Evolutionary conservation across 768 basidiomycete genomes (phyloP).

Genomic region (Suillus ampliporus): DNA sequence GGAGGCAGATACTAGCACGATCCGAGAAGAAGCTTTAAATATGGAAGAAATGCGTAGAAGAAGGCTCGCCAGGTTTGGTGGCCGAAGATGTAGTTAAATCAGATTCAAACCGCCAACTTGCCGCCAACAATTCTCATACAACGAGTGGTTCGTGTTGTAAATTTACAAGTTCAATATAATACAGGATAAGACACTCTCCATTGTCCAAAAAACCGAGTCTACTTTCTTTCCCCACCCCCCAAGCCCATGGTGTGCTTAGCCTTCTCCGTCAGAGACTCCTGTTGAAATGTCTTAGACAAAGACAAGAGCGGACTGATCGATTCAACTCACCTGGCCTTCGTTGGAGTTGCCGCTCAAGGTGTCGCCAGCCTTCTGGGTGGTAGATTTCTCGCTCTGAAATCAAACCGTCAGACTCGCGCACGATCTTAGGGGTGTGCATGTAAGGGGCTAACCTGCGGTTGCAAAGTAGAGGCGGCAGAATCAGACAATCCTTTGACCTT

Average conservation of each 20-base stretch:
- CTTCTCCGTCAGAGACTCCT: conserved; percentile 22
- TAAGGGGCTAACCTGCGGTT: conserved; percentile 48
- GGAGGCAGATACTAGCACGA: conserved; percentile 41
- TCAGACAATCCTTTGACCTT: conserved; percentile 52
- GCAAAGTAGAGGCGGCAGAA: conserved; percentile 50
- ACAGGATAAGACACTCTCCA: background rate
- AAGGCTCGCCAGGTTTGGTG: conserved; percentile 68
- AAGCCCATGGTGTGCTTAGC: conserved; percentile 19
- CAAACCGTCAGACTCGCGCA: background rate
- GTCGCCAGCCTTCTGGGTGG: conserved; percentile 55
- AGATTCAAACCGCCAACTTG: background rate
- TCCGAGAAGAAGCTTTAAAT: conserved; percentile 45
- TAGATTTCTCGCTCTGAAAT: conserved; percentile 57
- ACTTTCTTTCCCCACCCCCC: conserved; percentile 12
- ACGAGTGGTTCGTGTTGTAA: background rate
- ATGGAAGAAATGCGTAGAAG: conserved; percentile 72
- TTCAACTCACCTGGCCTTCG: conserved; percentile 43
- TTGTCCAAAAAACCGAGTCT: background rate
- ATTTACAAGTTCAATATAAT: background rate
- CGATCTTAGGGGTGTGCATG: no score
- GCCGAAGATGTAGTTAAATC: conserved; percentile 30
- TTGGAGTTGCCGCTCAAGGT: conserved; percentile 53
- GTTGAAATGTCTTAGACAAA: background rate
- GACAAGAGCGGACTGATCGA: no score
- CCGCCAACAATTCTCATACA: background rate